Evolutionary conservation across 805 yeast genomes (phyloP).

Genomic region (Candida tibetensis): DNA sequence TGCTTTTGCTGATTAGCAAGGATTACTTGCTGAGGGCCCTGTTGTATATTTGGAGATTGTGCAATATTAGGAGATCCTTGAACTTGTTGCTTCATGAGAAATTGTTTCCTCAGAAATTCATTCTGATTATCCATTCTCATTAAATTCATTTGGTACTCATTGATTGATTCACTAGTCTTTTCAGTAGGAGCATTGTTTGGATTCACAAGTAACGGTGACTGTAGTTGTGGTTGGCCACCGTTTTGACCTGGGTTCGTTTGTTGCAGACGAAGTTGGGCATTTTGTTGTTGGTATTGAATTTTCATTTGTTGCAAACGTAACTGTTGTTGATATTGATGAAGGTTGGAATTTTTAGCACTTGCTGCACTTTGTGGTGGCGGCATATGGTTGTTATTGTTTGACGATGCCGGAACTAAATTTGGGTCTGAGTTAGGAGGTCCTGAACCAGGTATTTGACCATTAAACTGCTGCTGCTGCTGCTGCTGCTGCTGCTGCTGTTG

Average conservation of each 20-base stretch:
- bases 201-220: conserved; percentile 5
- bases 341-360: conserved; percentile 1
- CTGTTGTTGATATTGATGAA: conserved; percentile 15
- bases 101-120: conserved; percentile 17
- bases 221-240: conserved; percentile 5
- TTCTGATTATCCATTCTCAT: conserved; percentile 14
- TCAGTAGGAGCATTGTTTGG: not conserved
- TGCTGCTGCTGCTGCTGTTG: conserved; percentile 8
- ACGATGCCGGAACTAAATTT: conserved; percentile 8
- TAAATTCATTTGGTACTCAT: conserved; percentile 21
- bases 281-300: conserved; percentile 2
- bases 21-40: conserved; percentile 4
- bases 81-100: conserved; percentile 14
- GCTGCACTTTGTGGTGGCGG: conserved; percentile 9
- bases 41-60: conserved; percentile 4
- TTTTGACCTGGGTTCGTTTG: not conserved
- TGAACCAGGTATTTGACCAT: conserved; percentile 1
- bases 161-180: conserved; percentile 14
- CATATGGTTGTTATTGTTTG: conserved; percentile 7
- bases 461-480: conserved; percentile 5
- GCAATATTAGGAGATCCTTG: conserved; percentile 8
- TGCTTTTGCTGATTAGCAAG: conserved; percentile 2
- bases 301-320: conserved; percentile 16
- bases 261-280: not conserved
- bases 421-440: conserved; percentile 2